Evolutionary conservation across 139 green algal species (phyloP).

Genomic region (Deuterostichococcus epilithicus): DNA sequence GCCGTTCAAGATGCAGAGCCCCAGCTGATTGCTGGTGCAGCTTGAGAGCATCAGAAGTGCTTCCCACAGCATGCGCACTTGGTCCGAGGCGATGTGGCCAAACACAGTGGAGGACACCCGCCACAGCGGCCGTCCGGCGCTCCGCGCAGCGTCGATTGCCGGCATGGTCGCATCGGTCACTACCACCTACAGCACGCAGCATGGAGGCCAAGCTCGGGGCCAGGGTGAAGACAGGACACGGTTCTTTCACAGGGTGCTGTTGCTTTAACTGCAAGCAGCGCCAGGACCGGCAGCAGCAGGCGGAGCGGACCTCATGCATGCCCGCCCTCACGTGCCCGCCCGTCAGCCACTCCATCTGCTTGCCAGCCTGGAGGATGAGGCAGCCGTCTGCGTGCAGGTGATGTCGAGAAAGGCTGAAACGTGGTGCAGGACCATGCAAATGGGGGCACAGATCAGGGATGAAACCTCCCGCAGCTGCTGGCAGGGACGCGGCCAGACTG

Average conservation of each 20-base stretch:
- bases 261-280: not conserved
- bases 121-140: conserved; percentile 65
- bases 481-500: conserved; percentile 7
- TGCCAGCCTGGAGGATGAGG: conserved; percentile 86
- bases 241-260: not conserved
- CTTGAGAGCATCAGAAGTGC: too few species aligned
- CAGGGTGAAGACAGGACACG: not conserved
- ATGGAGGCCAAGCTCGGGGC: not conserved
- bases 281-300: not conserved
- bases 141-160: conserved; percentile 47
- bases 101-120: conserved; percentile 89
- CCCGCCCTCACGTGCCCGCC: conserved; percentile 74
- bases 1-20: too few species aligned
- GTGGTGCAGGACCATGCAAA: too few species aligned
- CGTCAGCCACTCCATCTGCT: conserved; percentile 90
- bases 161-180: conserved; percentile 58
- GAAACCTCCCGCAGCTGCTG: too few species aligned
- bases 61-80: conserved; percentile 14
- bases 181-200: conserved; percentile 61
- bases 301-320: conserved; percentile 78
- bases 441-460: too few species aligned
- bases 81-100: conserved; percentile 64
- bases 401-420: not conserved
- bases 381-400: conserved; percentile 51
- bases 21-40: too few species aligned